phyloP scores from a whole-genome alignment of 2,329 filamentous ascomycete genomes.

The Ascochyta lentis region DNA sequence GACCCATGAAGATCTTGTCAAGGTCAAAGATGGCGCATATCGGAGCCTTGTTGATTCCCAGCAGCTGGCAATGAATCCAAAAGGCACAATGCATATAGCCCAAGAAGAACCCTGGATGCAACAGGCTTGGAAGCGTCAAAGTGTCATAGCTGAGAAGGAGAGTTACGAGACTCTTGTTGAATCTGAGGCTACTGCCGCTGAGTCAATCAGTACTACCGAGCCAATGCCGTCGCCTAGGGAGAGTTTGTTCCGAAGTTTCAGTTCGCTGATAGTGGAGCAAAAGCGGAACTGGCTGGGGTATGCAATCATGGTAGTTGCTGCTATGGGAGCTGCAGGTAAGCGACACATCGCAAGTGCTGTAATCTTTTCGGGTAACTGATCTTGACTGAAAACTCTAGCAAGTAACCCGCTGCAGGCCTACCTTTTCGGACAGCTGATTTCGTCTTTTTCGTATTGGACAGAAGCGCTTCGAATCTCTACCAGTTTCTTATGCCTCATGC shows the following conservation, averaged over 20 bases:
- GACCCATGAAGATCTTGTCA: slow-evolving; percentile 72
- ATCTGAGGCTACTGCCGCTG: slow-evolving; percentile 1
- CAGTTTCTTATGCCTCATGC: slow-evolving; percentile 54
- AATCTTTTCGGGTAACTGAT: neutral
- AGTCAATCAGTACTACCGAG: slow-evolving; percentile 46
- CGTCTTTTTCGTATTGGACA: slow-evolving; percentile 28
- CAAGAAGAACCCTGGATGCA: neutral
- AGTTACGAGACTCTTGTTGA: slow-evolving; percentile 22
- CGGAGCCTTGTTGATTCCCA: slow-evolving; percentile 72
- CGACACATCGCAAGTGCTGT: neutral
- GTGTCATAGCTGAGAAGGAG: slow-evolving; percentile 14
- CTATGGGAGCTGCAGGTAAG: slow-evolving; percentile 32
- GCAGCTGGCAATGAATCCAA: slow-evolving; percentile 69
- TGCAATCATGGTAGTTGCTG: slow-evolving; percentile 23
- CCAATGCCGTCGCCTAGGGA: neutral
- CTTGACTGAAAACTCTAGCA: slow-evolving; percentile 13
- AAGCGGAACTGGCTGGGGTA: slow-evolving; percentile 24
- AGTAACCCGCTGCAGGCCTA: slow-evolving; percentile 32
- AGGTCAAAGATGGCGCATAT: slow-evolving; percentile 66
- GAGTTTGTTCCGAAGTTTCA: slow-evolving; percentile 6
- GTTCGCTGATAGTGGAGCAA: slow-evolving; percentile 27
- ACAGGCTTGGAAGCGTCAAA: slow-evolving; percentile 46
- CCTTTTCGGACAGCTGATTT: slow-evolving; percentile 32
- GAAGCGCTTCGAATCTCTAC: slow-evolving; percentile 22
- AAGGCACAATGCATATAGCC: slow-evolving; percentile 43